These are phyloP conservation scores for Cercospora canescens DNA, from an alignment of 2,329 filamentous ascomycete genomes.

Conservation along the genomic window DNA sequence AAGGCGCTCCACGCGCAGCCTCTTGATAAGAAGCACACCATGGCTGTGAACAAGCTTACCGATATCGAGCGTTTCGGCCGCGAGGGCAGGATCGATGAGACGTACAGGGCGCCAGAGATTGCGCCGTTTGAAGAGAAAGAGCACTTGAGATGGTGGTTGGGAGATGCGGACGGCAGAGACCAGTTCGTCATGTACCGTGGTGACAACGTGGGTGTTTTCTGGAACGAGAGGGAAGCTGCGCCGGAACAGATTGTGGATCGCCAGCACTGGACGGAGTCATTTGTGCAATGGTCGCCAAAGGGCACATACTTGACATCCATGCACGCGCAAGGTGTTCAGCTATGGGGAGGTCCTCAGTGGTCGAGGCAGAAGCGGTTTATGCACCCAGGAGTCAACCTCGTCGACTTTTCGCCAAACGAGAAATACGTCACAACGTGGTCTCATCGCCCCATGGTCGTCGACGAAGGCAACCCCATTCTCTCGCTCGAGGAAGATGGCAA, in stretches of 20 bases:
- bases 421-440: slow-evolving; percentile 97
- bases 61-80: slow-evolving; percentile 95
- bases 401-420: slow-evolving; percentile 92
- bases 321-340: slow-evolving; percentile 92
- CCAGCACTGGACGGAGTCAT: slow-evolving; percentile 95
- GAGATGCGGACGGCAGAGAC: slow-evolving; percentile 84
- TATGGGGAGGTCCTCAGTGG: slow-evolving; percentile 93
- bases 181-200: slow-evolving; percentile 94
- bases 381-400: slow-evolving; percentile 91
- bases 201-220: slow-evolving; percentile 91
- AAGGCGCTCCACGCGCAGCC: slow-evolving; percentile 83
- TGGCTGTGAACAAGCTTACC: slow-evolving; percentile 96
- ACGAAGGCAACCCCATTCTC: slow-evolving; percentile 79
- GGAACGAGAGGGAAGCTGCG: slow-evolving; percentile 93
- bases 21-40: slow-evolving; percentile 94
- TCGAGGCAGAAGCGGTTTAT: slow-evolving; percentile 88
- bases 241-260: slow-evolving; percentile 90
- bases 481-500: slow-evolving; percentile 90
- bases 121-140: slow-evolving; percentile 89
- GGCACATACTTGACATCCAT: slow-evolving; percentile 94
- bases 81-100: slow-evolving; percentile 89
- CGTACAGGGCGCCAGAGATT: slow-evolving; percentile 79
- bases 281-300: slow-evolving; percentile 95
- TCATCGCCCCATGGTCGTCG: slow-evolving; percentile 85
- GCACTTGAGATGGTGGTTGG: slow-evolving; percentile 90